phyloP scores from a whole-genome alignment of 139 green algal species.

The Chlamydomonas sphaeroides region DNA sequence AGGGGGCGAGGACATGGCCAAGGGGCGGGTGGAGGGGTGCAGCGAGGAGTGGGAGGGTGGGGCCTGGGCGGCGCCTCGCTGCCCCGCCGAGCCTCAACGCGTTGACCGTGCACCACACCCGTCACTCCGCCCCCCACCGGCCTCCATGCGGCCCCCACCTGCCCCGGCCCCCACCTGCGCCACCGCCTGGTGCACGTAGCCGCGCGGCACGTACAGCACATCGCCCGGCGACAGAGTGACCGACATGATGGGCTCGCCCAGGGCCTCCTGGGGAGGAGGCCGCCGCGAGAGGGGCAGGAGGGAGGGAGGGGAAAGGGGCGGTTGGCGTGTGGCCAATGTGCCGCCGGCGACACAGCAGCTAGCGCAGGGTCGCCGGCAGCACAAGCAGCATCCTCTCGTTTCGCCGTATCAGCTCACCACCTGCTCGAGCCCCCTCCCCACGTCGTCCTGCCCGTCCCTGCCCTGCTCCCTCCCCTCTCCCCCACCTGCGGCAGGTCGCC shows the following conservation, averaged over 20 bases:
- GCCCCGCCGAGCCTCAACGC: too few species aligned
- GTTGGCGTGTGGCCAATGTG: not conserved
- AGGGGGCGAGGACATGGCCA: too few species aligned
- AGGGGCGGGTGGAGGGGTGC: too few species aligned
- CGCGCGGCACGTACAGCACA: conserved; percentile 89
- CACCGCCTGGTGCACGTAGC: conserved; percentile 77
- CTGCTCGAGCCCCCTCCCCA: not conserved
- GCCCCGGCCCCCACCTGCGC: conserved; percentile 41
- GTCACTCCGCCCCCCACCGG: too few species aligned
- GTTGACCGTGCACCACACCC: too few species aligned
- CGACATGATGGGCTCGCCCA: conserved; percentile 70
- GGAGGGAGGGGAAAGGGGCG: too few species aligned
- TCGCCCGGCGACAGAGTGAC: conserved; percentile 79
- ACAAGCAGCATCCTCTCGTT: not conserved
- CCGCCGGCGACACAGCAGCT: too few species aligned
- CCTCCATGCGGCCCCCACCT: too few species aligned
- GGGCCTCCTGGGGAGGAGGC: conserved; percentile 16
- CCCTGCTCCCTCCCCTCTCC: not conserved
- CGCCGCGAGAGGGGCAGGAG: not conserved
- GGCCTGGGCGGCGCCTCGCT: too few species aligned
- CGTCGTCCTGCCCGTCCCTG: too few species aligned
- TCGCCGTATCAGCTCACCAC: not conserved
- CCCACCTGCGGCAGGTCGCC: conserved; percentile 55
- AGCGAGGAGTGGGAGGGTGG: too few species aligned
- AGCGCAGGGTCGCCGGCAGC: too few species aligned